phyloP scores from a whole-genome alignment of 192 early-diverging fungal genomes.

The Backusella tuberculispora region DNA sequence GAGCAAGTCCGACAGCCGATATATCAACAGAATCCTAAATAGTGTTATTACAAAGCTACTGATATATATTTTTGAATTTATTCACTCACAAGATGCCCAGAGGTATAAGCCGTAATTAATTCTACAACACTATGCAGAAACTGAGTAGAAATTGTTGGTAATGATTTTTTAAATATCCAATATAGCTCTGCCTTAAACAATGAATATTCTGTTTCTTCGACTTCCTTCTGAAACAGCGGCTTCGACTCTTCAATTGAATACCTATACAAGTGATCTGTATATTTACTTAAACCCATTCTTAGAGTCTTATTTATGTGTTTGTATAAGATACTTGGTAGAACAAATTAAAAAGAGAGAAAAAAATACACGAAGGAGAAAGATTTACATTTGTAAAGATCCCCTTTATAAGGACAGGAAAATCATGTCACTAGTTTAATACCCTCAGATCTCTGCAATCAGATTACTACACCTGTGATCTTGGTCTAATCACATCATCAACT shows the following conservation, averaged over 20 bases:
- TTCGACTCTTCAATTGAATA: neutral
- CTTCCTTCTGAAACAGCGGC: neutral
- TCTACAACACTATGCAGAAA: conserved; percentile 32
- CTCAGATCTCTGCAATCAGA: neutral
- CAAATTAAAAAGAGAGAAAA: neutral
- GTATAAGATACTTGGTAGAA: neutral
- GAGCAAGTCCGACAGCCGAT: conserved; percentile 67
- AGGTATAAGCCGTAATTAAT: conserved; percentile 23
- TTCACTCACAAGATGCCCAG: conserved; percentile 30
- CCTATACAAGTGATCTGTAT: neutral
- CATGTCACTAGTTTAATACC: neutral
- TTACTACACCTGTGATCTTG: neutral
- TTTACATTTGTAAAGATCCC: neutral
- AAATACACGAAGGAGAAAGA: neutral
- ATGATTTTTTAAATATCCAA: conserved; percentile 41
- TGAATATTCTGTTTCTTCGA: neutral
- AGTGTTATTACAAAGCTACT: neutral
- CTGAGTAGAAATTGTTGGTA: conserved; percentile 31
- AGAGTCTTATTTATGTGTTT: neutral
- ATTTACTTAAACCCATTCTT: neutral
- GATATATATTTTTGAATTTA: too few relatives aligned
- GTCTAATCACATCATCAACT: neutral
- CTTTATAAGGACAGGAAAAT: neutral
- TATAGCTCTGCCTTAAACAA: conserved; percentile 17
- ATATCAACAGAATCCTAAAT: conserved; percentile 56